phyloP scores from a whole-genome alignment of 768 basidiomycete species.

The Polyporus arcularius region DNA sequence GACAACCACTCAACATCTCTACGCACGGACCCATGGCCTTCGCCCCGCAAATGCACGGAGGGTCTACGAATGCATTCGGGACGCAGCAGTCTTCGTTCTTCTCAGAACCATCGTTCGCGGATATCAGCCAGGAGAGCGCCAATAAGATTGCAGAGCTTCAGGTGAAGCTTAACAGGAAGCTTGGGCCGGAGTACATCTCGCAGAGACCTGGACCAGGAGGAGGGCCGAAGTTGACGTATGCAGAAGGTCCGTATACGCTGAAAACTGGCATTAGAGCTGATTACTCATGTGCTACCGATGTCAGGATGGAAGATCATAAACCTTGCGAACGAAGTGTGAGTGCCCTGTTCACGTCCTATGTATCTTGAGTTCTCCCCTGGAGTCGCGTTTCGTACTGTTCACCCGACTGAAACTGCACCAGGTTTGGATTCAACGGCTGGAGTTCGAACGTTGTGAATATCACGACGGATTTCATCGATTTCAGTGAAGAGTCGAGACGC shows the following conservation, averaged over 20 bases:
- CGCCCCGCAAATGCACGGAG: conserved; percentile 59
- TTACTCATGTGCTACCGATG: background rate
- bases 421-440: conserved; percentile 97
- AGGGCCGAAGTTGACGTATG: conserved; percentile 87
- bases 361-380: no score
- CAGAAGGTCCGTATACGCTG: conserved; percentile 95
- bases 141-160: conserved; percentile 73
- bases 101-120: conserved; percentile 31
- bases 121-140: conserved; percentile 63
- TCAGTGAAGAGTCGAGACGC: conserved; percentile 61
- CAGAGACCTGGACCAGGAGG: conserved; percentile 86
- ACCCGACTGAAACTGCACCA: background rate
- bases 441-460: conserved; percentile 76
- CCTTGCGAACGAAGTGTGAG: conserved; percentile 86
- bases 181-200: conserved; percentile 94
- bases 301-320: conserved; percentile 93
- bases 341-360: background rate
- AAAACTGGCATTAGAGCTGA: conserved; percentile 47
- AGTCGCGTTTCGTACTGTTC: no score
- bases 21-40: conserved; percentile 63
- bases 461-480: conserved; percentile 79
- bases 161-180: conserved; percentile 78
- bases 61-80: conserved; percentile 29
- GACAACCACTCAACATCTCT: conserved; percentile 36
- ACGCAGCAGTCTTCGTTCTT: conserved; percentile 25